Conservation (phyloP, 257 asterid genomes). For the Avicennia marina region DNA sequence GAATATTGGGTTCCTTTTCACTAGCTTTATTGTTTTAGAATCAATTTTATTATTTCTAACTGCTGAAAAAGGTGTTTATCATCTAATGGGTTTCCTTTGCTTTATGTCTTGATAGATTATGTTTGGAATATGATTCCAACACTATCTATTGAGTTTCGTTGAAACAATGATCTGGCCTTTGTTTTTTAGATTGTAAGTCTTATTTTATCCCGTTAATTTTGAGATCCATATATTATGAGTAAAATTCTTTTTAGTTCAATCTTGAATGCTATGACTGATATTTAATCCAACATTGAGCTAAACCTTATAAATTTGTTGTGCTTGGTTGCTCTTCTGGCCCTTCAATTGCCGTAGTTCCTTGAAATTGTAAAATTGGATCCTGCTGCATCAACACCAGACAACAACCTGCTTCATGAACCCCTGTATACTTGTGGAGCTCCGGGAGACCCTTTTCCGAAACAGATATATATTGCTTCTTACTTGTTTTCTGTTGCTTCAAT, state of each 20-base stretch:
- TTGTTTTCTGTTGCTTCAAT: too few relatives aligned
- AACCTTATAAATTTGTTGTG: background rate
- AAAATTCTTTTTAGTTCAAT: background rate
- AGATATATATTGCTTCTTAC: background rate
- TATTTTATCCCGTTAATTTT: background rate
- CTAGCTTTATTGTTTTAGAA: conserved; percentile 15
- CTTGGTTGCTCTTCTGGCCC: too few relatives aligned
- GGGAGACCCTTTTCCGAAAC: background rate
- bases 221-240: background rate
- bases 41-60: conserved; percentile 4
- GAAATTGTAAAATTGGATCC: background rate
- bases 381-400: background rate
- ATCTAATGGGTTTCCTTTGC: conserved; percentile 17
- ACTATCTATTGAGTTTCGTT: background rate
- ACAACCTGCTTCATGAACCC: background rate
- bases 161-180: background rate
- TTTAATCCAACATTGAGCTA: background rate
- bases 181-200: background rate
- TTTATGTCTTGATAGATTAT: conserved; percentile 1
- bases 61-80: conserved; percentile 16
- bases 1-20: conserved; percentile 4
- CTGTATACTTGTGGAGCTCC: background rate
- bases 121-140: background rate
- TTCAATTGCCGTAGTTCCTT: background rate
- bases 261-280: too few relatives aligned